Base-by-base conservation (phyloP, 2,329 filamentous ascomycete species). In the Mollisiaceae sp. region DNA sequence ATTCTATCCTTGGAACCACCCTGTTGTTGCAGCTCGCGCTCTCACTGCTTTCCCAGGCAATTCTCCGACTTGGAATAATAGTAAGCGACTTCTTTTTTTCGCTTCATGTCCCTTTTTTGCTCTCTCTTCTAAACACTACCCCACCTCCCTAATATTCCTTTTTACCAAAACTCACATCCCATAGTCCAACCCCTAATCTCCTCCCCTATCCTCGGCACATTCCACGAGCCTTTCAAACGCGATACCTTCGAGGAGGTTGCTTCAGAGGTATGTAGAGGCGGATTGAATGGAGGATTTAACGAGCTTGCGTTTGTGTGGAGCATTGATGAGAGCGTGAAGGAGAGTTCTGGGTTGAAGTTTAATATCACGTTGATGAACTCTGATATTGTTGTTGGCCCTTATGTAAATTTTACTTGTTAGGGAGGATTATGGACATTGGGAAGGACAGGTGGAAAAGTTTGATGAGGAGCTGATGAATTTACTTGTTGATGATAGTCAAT, bases 371-470 rank as follows among this genome's bases (percentile, higher is more conserved):
- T 56, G 24, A 56, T 56, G 52, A 56, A 56, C 36, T 11, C 22
- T 27, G 52, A 56, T 38, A 56, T 56, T 56, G 52, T 56, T 36
- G 24, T 56, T 36, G 52, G 52, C 18, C 18, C 27, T 36, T 56
- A 56, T 36, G 52, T 56, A 20, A 56, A 56, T 38, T 56, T 56
- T 38, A 36, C 52, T 56, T 56, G 52, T 56, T 56, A 32, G 27
- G 27, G 27, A 6, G 27, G 27, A 32, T 32, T 3, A 32, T 32
- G 27, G 27, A 32, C 3, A 32, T 32, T 32, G 27, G 27, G 6
- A 3, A 6, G 27, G 27, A 6, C 3, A 32, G 6, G 3, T 32
- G 27, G 27, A 32, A 32, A 32, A 32, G 6, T 32, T 32, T 32
- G 52, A 56, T 56, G 52, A 11, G 45, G 45, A n/a, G 45, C 2